A percentile compares a stretch with the other conserved stretches of the same genome.
These are phyloP conservation scores for Penicillium brevicompactum DNA, from an alignment of 2,329 filamentous ascomycete species.

Conservation along the genomic window DNA sequence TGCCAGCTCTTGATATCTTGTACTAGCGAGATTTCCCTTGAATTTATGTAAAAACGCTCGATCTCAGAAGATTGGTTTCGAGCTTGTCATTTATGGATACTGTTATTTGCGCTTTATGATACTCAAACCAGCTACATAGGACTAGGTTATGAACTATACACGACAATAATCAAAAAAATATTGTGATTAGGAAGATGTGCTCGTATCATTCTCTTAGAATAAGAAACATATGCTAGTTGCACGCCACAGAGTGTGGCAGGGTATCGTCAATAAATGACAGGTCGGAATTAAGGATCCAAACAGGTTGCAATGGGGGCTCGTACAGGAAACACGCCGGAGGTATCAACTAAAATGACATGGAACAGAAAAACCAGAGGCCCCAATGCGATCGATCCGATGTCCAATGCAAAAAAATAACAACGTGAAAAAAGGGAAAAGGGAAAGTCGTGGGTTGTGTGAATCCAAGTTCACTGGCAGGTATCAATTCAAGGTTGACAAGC, in stretches of 20 bases:
- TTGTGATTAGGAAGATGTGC: neutral
- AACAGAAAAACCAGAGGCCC: neutral
- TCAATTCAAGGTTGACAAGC: neutral
- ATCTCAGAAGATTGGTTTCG: neutral
- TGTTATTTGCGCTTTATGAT: neutral
- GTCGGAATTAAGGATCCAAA: constrained; percentile 10
- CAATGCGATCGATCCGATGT: constrained; percentile 7
- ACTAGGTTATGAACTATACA: neutral
- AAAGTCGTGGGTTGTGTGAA: neutral
- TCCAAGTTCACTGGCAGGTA: neutral
- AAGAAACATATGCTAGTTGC: constrained; percentile 11
- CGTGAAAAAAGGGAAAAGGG: neutral
- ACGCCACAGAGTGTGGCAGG: constrained; percentile 22
- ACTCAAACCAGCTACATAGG: neutral
- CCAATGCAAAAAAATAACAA: constrained; percentile 2
- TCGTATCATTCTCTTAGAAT: constrained; percentile 7
- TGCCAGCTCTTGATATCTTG: neutral
- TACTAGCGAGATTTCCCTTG: neutral
- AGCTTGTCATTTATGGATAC: neutral
- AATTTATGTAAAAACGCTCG: neutral
- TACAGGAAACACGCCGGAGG: constrained; percentile 20
- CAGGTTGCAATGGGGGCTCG: constrained; percentile 1
- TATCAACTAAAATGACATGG: constrained; percentile 14
- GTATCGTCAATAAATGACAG: constrained; percentile 30
- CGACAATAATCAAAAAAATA: neutral